phyloP scores from a whole-genome alignment of 768 basidiomycete species.

The Goffeauzyma gilvescens region DNA sequence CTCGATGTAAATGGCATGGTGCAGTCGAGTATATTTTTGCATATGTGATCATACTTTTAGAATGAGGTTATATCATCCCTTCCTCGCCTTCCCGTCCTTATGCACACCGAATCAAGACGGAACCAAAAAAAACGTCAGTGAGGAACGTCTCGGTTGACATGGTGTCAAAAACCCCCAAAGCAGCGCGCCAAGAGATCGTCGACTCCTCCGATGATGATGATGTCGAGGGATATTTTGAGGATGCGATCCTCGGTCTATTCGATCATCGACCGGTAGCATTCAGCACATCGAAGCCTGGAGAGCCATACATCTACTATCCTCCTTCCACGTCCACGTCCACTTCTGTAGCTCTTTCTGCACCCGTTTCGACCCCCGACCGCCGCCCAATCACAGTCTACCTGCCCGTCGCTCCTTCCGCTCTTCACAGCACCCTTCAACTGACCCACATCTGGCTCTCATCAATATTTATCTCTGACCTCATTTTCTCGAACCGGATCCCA shows the following conservation, averaged over 20 bases:
- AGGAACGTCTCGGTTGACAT: no score
- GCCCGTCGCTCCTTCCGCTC: conserved; percentile 20
- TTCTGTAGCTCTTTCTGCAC: background rate
- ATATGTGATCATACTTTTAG: no score
- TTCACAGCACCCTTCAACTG: conserved; percentile 24
- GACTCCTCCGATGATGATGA: no score
- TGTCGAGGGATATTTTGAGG: conserved; percentile 7
- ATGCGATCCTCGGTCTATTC: conserved; percentile 9
- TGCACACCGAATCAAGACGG: no score
- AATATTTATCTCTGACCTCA: conserved; percentile 23
- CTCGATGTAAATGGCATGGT: no score
- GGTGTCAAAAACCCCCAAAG: no score
- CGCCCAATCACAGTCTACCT: conserved; percentile 14
- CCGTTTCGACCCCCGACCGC: background rate
- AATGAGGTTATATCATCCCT: no score
- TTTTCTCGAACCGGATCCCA: conserved; percentile 6
- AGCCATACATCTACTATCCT: conserved; percentile 7
- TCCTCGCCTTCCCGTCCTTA: no score
- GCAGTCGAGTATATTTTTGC: no score
- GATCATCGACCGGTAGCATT: conserved; percentile 9
- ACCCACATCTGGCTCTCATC: conserved; percentile 25
- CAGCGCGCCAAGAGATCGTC: no score
- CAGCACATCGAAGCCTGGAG: background rate
- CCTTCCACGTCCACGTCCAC: background rate
- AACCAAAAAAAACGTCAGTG: no score